These are phyloP conservation scores for Barnettozyma californica DNA, from an alignment of 805 yeast genomes.

Conservation along the genomic window DNA sequence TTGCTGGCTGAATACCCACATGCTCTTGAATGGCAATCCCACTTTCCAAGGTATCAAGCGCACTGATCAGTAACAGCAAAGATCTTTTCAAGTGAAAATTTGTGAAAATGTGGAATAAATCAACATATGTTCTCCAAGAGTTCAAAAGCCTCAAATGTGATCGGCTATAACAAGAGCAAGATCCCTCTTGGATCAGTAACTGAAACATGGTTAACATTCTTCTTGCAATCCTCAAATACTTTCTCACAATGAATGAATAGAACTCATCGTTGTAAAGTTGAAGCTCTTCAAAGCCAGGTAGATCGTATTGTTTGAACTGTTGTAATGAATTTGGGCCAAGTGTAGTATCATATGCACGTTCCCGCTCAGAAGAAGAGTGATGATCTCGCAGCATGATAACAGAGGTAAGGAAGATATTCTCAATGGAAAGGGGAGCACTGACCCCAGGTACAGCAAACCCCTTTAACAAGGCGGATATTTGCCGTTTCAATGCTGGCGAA, in stretches of 20 bases:
- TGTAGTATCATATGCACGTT: conserved; percentile 1
- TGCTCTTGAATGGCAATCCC: conserved; percentile 7
- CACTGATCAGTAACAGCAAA: conserved; percentile 5
- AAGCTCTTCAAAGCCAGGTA: neutral
- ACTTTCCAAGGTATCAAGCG: conserved; percentile 6
- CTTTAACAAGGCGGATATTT: neutral
- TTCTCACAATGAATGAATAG: neutral
- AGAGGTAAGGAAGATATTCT: conserved; percentile 1
- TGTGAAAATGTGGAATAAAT: conserved; percentile 4
- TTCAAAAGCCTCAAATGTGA: conserved; percentile 9
- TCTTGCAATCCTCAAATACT: conserved; percentile 3
- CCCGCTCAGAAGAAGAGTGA: neutral
- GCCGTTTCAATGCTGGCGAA: neutral
- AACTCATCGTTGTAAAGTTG: conserved; percentile 6
- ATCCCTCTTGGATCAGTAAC: neutral
- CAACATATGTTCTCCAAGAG: conserved; percentile 7
- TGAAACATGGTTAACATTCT: neutral
- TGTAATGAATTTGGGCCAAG: conserved; percentile 1
- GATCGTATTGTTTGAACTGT: neutral
- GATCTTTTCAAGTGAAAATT: conserved; percentile 9
- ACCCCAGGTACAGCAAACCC: neutral
- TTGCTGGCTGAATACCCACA: neutral
- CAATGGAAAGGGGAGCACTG: neutral
- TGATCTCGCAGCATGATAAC: conserved; percentile 2
- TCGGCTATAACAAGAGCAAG: neutral